Conservation (phyloP, 2,329 filamentous ascomycete species). For the Colletotrichum nymphaeae region DNA sequence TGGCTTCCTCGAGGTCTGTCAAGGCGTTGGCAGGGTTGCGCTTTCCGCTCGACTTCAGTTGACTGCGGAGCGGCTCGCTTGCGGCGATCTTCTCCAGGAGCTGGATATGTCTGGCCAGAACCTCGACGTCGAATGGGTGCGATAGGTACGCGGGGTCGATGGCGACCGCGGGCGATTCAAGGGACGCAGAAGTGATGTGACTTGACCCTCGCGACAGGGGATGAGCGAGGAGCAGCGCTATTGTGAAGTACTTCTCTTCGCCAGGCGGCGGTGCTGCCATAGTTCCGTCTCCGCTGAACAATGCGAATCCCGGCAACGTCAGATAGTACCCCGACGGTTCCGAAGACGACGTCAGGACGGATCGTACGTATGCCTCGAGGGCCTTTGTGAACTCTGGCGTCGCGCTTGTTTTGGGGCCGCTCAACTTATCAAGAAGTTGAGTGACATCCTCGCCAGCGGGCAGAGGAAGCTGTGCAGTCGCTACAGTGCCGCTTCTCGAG, state of each 20-base stretch:
- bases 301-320: constrained; percentile 32
- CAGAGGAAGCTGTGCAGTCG: constrained; percentile 39
- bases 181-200: constrained; percentile 62
- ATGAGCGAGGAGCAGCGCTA: constrained; percentile 69
- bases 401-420: constrained; percentile 12
- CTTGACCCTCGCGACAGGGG: constrained; percentile 70
- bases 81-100: constrained; percentile 52
- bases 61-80: constrained; percentile 52
- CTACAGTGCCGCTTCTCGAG: constrained; percentile 36
- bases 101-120: constrained; percentile 56
- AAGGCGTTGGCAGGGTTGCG: constrained; percentile 38
- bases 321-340: constrained; percentile 37
- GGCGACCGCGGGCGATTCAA: constrained; percentile 40
- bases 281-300: constrained; percentile 31
- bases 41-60: constrained; percentile 52
- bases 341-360: constrained; percentile 27
- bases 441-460: constrained; percentile 46
- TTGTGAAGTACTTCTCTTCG: constrained; percentile 60
- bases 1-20: constrained; percentile 47
- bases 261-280: constrained; percentile 34
- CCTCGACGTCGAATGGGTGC: constrained; percentile 67
- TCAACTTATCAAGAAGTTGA: constrained; percentile 28
- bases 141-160: constrained; percentile 67
- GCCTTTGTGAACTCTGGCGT: constrained; percentile 25
- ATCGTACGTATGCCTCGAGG: constrained; percentile 30